These are phyloP conservation scores for Thalassia testudinum DNA, from an alignment of 116 monocot species.

Conservation along the genomic window DNA sequence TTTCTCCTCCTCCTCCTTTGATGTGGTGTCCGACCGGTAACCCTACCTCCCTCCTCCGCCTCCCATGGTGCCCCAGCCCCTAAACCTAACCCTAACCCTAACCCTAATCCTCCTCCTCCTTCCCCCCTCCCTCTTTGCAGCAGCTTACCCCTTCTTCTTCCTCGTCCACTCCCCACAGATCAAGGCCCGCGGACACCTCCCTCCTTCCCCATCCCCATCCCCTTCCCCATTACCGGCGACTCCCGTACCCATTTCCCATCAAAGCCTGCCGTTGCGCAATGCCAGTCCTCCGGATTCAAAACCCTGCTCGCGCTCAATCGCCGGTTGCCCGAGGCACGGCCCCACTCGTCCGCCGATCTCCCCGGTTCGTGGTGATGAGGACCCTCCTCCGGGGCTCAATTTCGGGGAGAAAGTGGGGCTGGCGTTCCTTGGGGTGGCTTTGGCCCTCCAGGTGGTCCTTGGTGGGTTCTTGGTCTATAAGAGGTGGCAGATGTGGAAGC, in stretches of 20 bases:
- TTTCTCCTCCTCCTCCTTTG: no score
- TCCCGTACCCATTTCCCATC: not conserved
- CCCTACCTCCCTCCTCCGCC: not conserved
- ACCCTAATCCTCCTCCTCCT: not conserved
- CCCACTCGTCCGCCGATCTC: not conserved
- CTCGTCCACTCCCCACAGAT: not conserved
- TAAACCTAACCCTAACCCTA: not conserved
- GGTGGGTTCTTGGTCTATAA: slow-evolving; percentile 2
- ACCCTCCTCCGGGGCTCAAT: not conserved
- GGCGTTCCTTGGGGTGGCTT: not conserved
- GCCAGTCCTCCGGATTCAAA: not conserved
- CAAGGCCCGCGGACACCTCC: not conserved
- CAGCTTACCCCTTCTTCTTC: slow-evolving; percentile 1
- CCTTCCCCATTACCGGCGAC: not conserved
- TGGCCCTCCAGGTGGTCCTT: slow-evolving; percentile 3
- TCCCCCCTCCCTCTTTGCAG: not conserved
- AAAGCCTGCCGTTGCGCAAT: not conserved
- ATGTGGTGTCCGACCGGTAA: not conserved
- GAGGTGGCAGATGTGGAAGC: slow-evolving; percentile 1
- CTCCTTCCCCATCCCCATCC: not conserved
- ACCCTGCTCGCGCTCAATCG: not conserved
- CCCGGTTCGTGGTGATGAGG: not conserved
- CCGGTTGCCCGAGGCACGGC: not conserved
- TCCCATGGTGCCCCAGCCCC: not conserved
- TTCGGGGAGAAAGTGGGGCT: slow-evolving; percentile 1